These are phyloP conservation scores for Oryza officinalis DNA, from an alignment of 176 grass and related monocot genomes.

Conservation along the genomic window DNA sequence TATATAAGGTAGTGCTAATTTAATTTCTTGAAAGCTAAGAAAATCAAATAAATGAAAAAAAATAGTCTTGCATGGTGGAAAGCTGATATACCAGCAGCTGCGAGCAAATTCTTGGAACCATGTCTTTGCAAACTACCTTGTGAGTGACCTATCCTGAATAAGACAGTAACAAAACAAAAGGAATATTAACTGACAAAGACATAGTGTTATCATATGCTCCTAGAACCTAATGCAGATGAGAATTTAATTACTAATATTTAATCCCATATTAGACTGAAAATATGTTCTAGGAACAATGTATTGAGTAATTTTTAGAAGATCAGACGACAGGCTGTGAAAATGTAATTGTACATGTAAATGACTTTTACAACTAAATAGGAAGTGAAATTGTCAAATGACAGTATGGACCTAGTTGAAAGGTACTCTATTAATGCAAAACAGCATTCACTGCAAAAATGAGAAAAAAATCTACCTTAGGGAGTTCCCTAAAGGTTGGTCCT, in stretches of 20 bases:
- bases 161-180: conserved; percentile 26
- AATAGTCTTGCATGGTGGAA: conserved; percentile 6
- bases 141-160: conserved; percentile 59
- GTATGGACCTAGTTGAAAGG: not conserved
- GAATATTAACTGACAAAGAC: conserved; percentile 22
- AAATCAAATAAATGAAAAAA: not conserved
- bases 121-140: conserved; percentile 48
- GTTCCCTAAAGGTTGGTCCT: conserved; percentile 34
- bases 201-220: not conserved
- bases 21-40: not conserved
- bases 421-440: not conserved
- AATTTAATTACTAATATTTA: not conserved
- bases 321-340: not conserved
- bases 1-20: not conserved
- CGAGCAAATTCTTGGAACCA: conserved; percentile 52
- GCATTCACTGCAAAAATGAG: not conserved
- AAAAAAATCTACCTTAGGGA: conserved; percentile 41
- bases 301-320: not conserved
- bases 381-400: conserved; percentile 13
- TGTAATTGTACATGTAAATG: not conserved
- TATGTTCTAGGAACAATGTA: conserved; percentile 7
- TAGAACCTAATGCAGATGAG: conserved; percentile 17
- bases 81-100: conserved; percentile 59
- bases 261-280: not conserved
- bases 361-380: not conserved